Base-by-base conservation (phyloP, 2,329 filamentous ascomycete genomes). In the Ascochyta pisi region DNA sequence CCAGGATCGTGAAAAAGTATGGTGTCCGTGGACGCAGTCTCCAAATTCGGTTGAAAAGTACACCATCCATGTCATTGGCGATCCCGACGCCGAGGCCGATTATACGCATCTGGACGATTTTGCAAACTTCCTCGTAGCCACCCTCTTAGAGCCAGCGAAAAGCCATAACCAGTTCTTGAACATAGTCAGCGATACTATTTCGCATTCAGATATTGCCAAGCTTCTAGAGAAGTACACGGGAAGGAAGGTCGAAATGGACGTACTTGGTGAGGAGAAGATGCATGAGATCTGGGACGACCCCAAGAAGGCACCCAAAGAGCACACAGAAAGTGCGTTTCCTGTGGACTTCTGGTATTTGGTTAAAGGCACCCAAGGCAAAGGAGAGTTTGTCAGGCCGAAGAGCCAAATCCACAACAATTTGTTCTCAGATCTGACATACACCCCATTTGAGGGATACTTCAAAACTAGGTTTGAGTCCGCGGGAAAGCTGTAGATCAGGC, bases 61-160 rank as follows among this genome's bases (percentile, higher is more conserved):
- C 50, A 62, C 39, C 0, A 19, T 73, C 19, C 63, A 67, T 34
- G 53, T 66, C 10, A 56, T 73, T 16, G 67, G 68, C 9, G 50
- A 65, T 22, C 54, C 63, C 1, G 53, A 68, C 7, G 65, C 62
- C 1, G 54, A 58, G 48, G 62, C 65, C 3, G 64, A 71, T 33
- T 69, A 60, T 48, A 68, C 65, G 4, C 55, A 67, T 15, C 50
- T 69, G 4, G 54, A 66, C 12, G 69, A 69, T 40, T 63, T 73
- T 24, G 70, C 63, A 1, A 47, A 53, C 0, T 73, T 65, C 26
- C 46, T 73, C 7, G 65, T 68, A 4, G 65, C 57, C 7, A 67
- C 67, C 0, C 49, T 73, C 1, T 37, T 56, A 8, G 56, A 68
- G 29, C 65, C 69, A 1, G 61, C 54, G 12, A 43, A 65, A 12